A percentile compares a stretch with the other conserved stretches of the same genome.
These are phyloP conservation scores for Cyclotella cryptica DNA, from an alignment of 108 stramenopile genomes.

Conservation along the genomic window DNA sequence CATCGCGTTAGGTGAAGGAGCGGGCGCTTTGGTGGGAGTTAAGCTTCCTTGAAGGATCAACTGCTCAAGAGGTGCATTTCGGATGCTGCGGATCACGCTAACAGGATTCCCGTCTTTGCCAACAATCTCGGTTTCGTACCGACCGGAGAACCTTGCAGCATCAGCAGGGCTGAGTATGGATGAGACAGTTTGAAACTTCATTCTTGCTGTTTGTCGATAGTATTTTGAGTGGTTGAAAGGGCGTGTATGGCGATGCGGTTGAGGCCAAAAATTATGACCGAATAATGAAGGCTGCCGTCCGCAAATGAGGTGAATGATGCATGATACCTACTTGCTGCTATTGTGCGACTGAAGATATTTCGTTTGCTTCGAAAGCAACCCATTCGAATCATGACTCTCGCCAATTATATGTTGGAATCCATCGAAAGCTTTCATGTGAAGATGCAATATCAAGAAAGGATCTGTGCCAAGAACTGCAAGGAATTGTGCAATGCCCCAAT, in stretches of 20 bases:
- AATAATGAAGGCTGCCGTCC: background rate
- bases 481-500: background rate
- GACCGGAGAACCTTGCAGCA: slow-evolving; percentile 24
- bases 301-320: background rate
- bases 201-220: background rate
- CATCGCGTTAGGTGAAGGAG: slow-evolving; percentile 1
- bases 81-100: slow-evolving; percentile 7
- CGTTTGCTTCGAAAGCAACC: background rate
- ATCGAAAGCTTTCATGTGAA: slow-evolving; percentile 14
- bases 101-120: slow-evolving; percentile 20
- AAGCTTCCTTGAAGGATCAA: background rate
- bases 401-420: background rate
- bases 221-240: background rate
- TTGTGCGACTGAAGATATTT: background rate
- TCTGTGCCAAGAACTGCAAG: background rate
- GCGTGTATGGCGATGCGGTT: background rate
- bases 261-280: slow-evolving; percentile 3
- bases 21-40: slow-evolving; percentile 18
- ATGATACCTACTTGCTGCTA: background rate
- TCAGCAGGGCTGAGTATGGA: slow-evolving; percentile 21
- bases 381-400: background rate
- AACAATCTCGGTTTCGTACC: slow-evolving; percentile 25
- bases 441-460: background rate
- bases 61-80: background rate
- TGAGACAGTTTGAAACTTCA: slow-evolving; percentile 11